A percentile compares a stretch with the other conserved stretches of the same genome.
phyloP scores from a whole-genome alignment of 2,329 filamentous ascomycete genomes.

The Acephala macrosclerotiorum region DNA sequence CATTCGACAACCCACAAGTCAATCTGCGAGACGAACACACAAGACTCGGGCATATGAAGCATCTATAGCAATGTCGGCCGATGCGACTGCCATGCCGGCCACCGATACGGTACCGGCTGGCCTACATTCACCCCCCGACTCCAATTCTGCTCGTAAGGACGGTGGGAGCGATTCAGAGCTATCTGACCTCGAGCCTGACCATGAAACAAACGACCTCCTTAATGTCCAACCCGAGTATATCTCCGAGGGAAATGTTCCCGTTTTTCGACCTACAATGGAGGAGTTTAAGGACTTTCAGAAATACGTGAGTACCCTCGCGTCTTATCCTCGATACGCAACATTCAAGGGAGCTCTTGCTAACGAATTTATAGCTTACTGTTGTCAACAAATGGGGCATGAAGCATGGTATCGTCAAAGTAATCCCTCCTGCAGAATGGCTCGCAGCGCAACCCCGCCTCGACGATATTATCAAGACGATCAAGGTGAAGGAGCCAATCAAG shows the following conservation, averaged over 20 bases:
- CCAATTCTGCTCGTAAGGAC: conserved; percentile 65
- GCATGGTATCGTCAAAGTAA: conserved; percentile 94
- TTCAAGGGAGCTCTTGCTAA: conserved; percentile 28
- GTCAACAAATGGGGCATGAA: conserved; percentile 96
- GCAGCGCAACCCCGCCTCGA: conserved; percentile 79
- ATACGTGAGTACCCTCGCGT: conserved; percentile 69
- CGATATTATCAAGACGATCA: conserved; percentile 88
- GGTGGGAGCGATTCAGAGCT: conserved; percentile 69
- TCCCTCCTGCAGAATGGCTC: conserved; percentile 94
- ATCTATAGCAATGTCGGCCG: conserved; percentile 39
- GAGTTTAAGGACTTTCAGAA: conserved; percentile 94
- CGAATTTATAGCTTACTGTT: conserved; percentile 68
- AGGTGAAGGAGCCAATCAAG: conserved; percentile 95
- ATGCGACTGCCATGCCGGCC: conserved; percentile 36
- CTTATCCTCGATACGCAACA: neutral
- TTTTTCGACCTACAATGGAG: conserved; percentile 94
- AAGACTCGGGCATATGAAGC: conserved; percentile 38
- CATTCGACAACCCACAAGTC: conserved; percentile 14
- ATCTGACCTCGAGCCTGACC: conserved; percentile 66
- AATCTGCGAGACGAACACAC: conserved; percentile 18
- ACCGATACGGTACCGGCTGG: conserved; percentile 35
- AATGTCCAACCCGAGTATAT: conserved; percentile 87
- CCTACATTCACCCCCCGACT: conserved; percentile 69
- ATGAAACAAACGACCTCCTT: conserved; percentile 61
- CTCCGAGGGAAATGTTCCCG: conserved; percentile 82